phyloP scores from a whole-genome alignment of 176 grass and related monocot genomes.

The Musa itinerans region DNA sequence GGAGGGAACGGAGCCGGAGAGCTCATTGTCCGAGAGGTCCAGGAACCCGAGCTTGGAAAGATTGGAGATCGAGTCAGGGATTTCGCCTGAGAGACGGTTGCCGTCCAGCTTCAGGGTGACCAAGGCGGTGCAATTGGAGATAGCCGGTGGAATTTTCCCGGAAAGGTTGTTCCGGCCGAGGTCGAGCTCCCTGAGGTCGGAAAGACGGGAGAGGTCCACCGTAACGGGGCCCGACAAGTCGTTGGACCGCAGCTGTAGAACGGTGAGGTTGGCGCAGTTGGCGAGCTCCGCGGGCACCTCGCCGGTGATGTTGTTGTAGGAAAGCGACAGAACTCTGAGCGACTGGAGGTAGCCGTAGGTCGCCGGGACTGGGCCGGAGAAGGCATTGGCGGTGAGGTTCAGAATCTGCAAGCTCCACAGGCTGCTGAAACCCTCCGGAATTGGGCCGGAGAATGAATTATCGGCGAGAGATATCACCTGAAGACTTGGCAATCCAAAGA shows the following conservation, averaged over 20 bases:
- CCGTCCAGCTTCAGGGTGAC: constrained; percentile 46
- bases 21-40: constrained; percentile 68
- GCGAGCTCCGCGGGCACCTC: constrained; percentile 78
- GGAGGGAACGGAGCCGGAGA: constrained; percentile 58
- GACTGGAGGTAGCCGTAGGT: constrained; percentile 88
- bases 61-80: constrained; percentile 64
- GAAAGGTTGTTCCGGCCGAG: constrained; percentile 64
- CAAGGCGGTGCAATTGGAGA: constrained; percentile 66
- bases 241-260: constrained; percentile 73
- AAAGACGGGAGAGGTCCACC: constrained; percentile 55
- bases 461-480: constrained; percentile 63
- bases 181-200: constrained; percentile 51
- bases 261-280: constrained; percentile 86
- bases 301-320: constrained; percentile 52
- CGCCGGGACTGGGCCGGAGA: constrained; percentile 58
- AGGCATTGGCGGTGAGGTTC: constrained; percentile 67
- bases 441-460: constrained; percentile 66
- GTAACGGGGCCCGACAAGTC: constrained; percentile 53
- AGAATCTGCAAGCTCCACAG: constrained; percentile 78
- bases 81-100: constrained; percentile 64
- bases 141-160: constrained; percentile 52
- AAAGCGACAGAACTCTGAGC: constrained; percentile 66
- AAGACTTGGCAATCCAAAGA: constrained; percentile 74
- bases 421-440: constrained; percentile 96
- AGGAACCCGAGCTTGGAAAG: constrained; percentile 70